A percentile compares a stretch with the other conserved stretches of the same genome.
Conservation (phyloP, 805 yeast species). For the Schizosaccharomyces osmophilus region DNA sequence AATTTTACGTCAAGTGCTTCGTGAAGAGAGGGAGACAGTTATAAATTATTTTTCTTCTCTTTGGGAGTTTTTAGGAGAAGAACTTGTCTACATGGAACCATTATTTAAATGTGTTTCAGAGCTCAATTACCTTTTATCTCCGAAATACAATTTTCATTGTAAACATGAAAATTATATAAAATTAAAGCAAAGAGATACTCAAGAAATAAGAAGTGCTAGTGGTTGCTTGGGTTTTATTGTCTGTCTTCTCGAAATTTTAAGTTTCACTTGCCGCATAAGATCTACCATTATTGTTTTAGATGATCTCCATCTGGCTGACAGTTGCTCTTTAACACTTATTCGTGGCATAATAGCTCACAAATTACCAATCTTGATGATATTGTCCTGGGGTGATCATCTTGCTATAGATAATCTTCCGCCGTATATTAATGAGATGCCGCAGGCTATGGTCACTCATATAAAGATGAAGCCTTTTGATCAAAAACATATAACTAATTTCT, state of each 20-base stretch:
- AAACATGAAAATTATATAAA: neutral
- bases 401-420: neutral
- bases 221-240: neutral
- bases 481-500: neutral
- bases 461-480: neutral
- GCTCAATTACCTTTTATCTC: neutral
- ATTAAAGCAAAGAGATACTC: neutral
- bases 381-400: conserved; percentile 3
- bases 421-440: neutral
- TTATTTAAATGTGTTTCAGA: neutral
- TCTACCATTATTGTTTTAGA: conserved; percentile 5
- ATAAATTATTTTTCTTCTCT: neutral
- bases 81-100: neutral
- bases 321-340: conserved; percentile 6
- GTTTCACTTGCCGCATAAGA: neutral
- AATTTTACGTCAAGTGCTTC: conserved; percentile 6
- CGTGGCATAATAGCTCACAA: conserved; percentile 4
- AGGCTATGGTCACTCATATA: neutral
- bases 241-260: neutral
- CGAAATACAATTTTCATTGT: neutral
- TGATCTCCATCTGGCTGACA: conserved; percentile 7
- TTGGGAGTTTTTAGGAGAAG: neutral
- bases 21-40: conserved; percentile 4
- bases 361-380: conserved; percentile 6
- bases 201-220: neutral